phyloP scores from a whole-genome alignment of 139 green algal species.

The Nannochloris sp. region DNA sequence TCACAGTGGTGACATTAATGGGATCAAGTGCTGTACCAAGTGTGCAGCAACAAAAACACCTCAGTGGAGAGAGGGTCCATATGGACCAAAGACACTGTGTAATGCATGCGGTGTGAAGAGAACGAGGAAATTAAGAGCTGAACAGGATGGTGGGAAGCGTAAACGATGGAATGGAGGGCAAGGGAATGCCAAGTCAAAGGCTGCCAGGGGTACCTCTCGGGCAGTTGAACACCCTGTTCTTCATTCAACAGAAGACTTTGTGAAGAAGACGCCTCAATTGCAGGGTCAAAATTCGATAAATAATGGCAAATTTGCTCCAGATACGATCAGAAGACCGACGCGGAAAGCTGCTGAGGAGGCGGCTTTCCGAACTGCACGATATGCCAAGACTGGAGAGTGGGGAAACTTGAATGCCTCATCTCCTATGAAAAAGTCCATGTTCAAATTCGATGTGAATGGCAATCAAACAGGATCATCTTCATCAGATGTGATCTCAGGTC shows the following conservation, averaged over 20 bases:
- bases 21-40: slow-evolving; percentile 39
- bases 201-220: background rate
- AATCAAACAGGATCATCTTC: slow-evolving; percentile 10
- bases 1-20: slow-evolving; percentile 3
- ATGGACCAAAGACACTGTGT: slow-evolving; percentile 50
- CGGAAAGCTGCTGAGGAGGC: slow-evolving; percentile 34
- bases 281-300: background rate
- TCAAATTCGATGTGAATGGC: slow-evolving; percentile 1
- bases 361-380: slow-evolving; percentile 21
- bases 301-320: background rate
- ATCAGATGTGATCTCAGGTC: slow-evolving; percentile 8
- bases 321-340: slow-evolving; percentile 9
- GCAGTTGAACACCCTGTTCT: background rate
- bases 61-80: slow-evolving; percentile 49
- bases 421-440: background rate
- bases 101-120: slow-evolving; percentile 41
- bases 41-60: slow-evolving; percentile 45
- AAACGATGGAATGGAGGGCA: slow-evolving; percentile 16
- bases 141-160: slow-evolving; percentile 24
- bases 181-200: background rate
- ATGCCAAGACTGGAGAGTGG: slow-evolving; percentile 29
- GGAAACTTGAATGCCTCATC: background rate
- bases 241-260: slow-evolving; percentile 13
- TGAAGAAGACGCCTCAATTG: slow-evolving; percentile 14
- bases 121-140: slow-evolving; percentile 34